phyloP scores from a whole-genome alignment of 805 yeast genomes.

The Myxozyma vanderwaltii region DNA sequence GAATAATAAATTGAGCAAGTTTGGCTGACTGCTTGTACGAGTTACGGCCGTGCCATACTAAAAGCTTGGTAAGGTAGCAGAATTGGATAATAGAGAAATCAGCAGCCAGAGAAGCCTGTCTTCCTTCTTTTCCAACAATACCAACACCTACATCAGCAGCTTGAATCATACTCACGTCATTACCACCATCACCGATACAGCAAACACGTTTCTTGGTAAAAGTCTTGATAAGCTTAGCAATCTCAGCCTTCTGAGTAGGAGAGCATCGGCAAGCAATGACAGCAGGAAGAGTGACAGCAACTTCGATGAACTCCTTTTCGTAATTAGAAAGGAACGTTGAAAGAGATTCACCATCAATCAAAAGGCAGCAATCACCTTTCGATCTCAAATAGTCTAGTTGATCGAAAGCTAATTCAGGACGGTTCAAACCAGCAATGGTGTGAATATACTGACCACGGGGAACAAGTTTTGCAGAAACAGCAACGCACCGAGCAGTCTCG shows the following conservation, averaged over 20 bases:
- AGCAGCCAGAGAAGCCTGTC: slow-evolving; percentile 95
- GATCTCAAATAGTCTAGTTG: slow-evolving; percentile 71
- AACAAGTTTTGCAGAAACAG: slow-evolving; percentile 91
- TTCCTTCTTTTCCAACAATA: slow-evolving; percentile 97
- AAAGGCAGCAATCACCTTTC: slow-evolving; percentile 68
- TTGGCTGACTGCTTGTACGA: slow-evolving; percentile 95
- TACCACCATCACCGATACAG: slow-evolving; percentile 99
- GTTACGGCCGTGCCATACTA: slow-evolving; percentile 98
- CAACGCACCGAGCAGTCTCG: slow-evolving; percentile 96
- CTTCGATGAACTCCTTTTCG: slow-evolving; percentile 71
- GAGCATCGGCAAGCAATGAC: slow-evolving; percentile 99
- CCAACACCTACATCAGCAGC: slow-evolving; percentile 99
- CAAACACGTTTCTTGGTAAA: slow-evolving; percentile 88
- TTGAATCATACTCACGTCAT: slow-evolving; percentile 98
- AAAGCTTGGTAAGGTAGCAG: slow-evolving; percentile 78
- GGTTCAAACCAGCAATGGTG: slow-evolving; percentile 66
- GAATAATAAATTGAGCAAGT: slow-evolving; percentile 92
- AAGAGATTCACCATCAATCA: slow-evolving; percentile 93
- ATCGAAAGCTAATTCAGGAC: slow-evolving; percentile 67
- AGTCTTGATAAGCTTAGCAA: slow-evolving; percentile 76
- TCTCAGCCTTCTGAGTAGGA: slow-evolving; percentile 98
- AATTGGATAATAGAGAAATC: slow-evolving; percentile 94
- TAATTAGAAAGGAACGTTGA: slow-evolving; percentile 64
- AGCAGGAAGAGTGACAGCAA: slow-evolving; percentile 79
- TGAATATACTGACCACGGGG: slow-evolving; percentile 93